phyloP scores from a whole-genome alignment of 192 early-diverging fungal genomes.

The Spinellus fusiger region DNA sequence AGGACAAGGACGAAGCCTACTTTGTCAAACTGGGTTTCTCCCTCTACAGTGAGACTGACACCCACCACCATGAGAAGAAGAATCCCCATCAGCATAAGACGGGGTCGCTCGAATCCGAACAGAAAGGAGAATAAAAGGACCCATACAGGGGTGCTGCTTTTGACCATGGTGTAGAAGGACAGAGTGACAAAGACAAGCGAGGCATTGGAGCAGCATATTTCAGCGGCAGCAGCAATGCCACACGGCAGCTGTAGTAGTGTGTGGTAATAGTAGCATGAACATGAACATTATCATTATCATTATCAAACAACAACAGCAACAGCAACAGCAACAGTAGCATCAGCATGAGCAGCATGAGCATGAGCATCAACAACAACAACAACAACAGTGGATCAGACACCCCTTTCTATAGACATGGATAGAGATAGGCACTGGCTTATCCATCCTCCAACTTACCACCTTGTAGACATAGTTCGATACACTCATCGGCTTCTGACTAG shows the following conservation, averaged over 20 bases:
- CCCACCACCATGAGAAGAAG: conserved; percentile 71
- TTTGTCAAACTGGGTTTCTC: conserved; percentile 58
- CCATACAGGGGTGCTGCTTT: conserved; percentile 62
- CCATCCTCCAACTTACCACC: conserved; percentile 25
- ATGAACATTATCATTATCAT: background rate
- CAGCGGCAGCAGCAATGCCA: conserved; percentile 71
- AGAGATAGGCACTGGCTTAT: background rate
- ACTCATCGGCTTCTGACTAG: conserved; percentile 9
- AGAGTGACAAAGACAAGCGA: conserved; percentile 75
- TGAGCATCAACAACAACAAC: no score
- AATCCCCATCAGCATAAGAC: conserved; percentile 52
- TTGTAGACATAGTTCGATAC: conserved; percentile 23
- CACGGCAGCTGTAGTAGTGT: conserved; percentile 29
- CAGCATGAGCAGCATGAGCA: no score
- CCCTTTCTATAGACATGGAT: no score
- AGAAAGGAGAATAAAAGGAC: conserved; percentile 77
- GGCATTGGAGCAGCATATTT: conserved; percentile 78
- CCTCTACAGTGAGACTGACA: conserved; percentile 69
- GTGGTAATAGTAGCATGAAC: background rate
- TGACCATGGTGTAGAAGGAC: conserved; percentile 82
- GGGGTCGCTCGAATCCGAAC: conserved; percentile 68
- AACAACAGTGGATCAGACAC: no score
- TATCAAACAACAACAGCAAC: background rate
- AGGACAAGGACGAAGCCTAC: conserved; percentile 51
- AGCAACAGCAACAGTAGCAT: no score